Conservation (phyloP, 257 asterid genomes). For the Nyctanthes arbortristis region DNA sequence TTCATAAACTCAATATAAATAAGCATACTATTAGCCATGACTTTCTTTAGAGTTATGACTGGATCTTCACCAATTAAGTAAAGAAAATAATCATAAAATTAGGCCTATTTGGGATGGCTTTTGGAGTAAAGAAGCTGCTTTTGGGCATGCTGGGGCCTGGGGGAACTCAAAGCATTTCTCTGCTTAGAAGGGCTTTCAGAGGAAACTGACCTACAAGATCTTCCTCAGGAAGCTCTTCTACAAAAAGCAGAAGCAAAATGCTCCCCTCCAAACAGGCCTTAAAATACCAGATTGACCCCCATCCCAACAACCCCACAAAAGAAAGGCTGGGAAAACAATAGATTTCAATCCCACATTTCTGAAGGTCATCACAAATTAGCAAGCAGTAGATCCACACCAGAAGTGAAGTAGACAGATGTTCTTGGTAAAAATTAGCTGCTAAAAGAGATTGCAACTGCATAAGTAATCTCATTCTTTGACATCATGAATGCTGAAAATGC, state of each 20-base stretch:
- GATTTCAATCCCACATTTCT: background rate
- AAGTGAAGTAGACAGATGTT: background rate
- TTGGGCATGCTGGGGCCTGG: too few relatives aligned
- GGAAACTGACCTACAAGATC: too few relatives aligned
- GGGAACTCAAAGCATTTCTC: too few relatives aligned
- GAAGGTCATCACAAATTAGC: background rate
- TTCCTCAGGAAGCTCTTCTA: too few relatives aligned
- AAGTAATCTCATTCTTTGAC: background rate
- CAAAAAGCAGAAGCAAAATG: too few relatives aligned
- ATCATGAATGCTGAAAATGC: background rate
- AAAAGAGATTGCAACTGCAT: too few relatives aligned
- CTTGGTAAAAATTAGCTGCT: background rate
- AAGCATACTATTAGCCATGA: background rate
- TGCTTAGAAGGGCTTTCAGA: too few relatives aligned
- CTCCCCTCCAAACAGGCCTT: too few relatives aligned
- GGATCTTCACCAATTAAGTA: background rate
- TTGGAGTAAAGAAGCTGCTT: too few relatives aligned
- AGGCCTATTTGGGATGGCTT: too few relatives aligned
- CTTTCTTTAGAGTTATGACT: background rate
- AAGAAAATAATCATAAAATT: background rate
- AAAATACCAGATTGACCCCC: background rate
- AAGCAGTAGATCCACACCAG: background rate
- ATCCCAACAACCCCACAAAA: background rate
- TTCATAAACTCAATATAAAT: background rate
- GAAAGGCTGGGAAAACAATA: background rate